A percentile compares a stretch with the other conserved stretches of the same genome.
Evolutionary conservation across 352 stramenopile species (phyloP).

Genomic region (Phytopythium ostracodes): DNA sequence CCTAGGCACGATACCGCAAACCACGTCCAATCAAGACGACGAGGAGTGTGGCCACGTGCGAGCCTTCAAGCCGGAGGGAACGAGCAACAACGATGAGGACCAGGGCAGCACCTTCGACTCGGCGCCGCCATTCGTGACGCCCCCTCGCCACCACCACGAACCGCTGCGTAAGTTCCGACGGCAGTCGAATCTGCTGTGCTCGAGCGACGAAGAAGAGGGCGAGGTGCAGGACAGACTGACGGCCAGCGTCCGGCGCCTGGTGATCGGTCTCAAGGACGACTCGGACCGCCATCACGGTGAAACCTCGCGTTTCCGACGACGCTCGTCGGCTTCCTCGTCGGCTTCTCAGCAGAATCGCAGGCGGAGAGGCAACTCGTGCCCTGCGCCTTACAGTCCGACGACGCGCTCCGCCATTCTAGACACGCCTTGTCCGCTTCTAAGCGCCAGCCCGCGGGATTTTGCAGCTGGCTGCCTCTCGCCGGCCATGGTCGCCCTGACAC

Average conservation of each 20-base stretch:
- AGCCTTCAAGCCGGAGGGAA: conserved; percentile 3
- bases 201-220: conserved; percentile 11
- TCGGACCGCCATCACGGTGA: conserved; percentile 32
- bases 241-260: conserved; percentile 65
- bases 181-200: background rate
- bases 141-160: background rate
- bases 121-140: conserved; percentile 1
- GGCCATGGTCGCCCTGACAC: background rate
- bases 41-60: conserved; percentile 13
- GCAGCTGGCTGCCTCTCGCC: background rate
- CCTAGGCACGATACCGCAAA: background rate
- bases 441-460: conserved; percentile 3
- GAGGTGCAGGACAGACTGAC: conserved; percentile 60
- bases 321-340: conserved; percentile 18
- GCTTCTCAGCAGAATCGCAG: conserved; percentile 12
- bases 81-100: conserved; percentile 2
- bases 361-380: conserved; percentile 67
- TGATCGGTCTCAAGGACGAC: conserved; percentile 70
- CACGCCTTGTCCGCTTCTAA: conserved; percentile 3
- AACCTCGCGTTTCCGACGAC: conserved; percentile 17
- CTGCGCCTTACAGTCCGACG: conserved; percentile 23
- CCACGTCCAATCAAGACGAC: conserved; percentile 37
- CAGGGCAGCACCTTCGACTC: background rate
- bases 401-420: background rate
- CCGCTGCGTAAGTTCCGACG: background rate